A percentile compares a stretch with the other conserved stretches of the same genome.
phyloP scores from a whole-genome alignment of 805 yeast genomes.

The Wickerhamomyces hampshirensis region DNA sequence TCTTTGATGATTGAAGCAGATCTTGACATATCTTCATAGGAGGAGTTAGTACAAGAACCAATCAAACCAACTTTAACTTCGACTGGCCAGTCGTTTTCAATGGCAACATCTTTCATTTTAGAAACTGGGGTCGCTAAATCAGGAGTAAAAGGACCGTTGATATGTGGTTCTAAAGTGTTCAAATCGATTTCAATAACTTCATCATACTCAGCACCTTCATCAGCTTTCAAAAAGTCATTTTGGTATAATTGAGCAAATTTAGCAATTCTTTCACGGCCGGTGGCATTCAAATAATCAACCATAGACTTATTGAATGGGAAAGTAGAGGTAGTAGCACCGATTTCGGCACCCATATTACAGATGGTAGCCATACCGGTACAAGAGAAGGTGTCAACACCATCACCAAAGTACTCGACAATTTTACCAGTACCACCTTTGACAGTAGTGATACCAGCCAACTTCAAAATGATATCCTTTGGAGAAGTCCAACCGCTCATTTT shows the following conservation, averaged over 20 bases:
- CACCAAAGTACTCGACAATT: slow-evolving; percentile 95
- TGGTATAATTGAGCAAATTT: slow-evolving; percentile 68
- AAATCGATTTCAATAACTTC: slow-evolving; percentile 88
- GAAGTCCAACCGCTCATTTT: slow-evolving; percentile 92
- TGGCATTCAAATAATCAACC: slow-evolving; percentile 80
- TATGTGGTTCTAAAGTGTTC: slow-evolving; percentile 86
- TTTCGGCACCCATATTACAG: slow-evolving; percentile 99
- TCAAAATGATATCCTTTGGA: slow-evolving; percentile 92
- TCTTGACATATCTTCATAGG: slow-evolving; percentile 97
- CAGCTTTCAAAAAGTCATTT: slow-evolving; percentile 73
- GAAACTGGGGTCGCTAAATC: slow-evolving; percentile 96
- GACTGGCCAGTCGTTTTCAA: slow-evolving; percentile 86
- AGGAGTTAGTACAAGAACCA: slow-evolving; percentile 98
- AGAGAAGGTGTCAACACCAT: slow-evolving; percentile 86
- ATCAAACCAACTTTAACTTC: slow-evolving; percentile 92
- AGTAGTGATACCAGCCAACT: slow-evolving; percentile 89
- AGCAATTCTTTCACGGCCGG: slow-evolving; percentile 81
- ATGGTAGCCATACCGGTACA: slow-evolving; percentile 99
- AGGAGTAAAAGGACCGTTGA: slow-evolving; percentile 98
- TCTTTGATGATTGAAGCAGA: slow-evolving; percentile 89
- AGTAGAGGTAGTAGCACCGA: slow-evolving; percentile 96
- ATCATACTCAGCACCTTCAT: slow-evolving; percentile 90
- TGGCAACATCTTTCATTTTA: slow-evolving; percentile 76
- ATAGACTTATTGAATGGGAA: slow-evolving; percentile 95
- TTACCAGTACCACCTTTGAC: slow-evolving; percentile 98